These are phyloP conservation scores for Colletotrichum cordylinicola DNA, from an alignment of 2,329 filamentous ascomycete species.

Conservation along the genomic window DNA sequence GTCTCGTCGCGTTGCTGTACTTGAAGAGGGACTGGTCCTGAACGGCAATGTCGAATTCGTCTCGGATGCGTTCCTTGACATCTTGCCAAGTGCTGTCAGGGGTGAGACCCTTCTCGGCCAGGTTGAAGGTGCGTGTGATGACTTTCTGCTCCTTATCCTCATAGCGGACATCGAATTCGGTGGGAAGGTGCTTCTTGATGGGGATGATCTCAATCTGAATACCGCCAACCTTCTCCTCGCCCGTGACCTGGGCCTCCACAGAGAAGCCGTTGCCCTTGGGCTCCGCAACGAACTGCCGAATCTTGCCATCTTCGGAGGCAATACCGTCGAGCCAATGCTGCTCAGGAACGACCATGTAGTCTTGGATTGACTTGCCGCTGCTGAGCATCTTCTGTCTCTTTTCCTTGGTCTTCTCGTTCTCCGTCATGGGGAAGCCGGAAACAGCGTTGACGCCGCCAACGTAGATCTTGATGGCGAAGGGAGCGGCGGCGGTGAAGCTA, in stretches of 20 bases:
- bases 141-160: slow-evolving; percentile 4
- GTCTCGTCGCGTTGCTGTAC: not conserved
- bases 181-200: slow-evolving; percentile 10
- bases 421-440: slow-evolving; percentile 36
- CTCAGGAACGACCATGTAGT: slow-evolving; percentile 38
- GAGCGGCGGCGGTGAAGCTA: slow-evolving; percentile 26
- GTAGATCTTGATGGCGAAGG: slow-evolving; percentile 45
- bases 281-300: slow-evolving; percentile 55
- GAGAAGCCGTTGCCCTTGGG: slow-evolving; percentile 45
- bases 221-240: slow-evolving; percentile 42
- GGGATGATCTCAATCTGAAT: slow-evolving; percentile 48
- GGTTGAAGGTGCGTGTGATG: slow-evolving; percentile 17
- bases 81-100: slow-evolving; percentile 20
- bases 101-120: slow-evolving; percentile 6
- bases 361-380: slow-evolving; percentile 25
- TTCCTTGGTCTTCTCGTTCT: slow-evolving; percentile 24
- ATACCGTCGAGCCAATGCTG: slow-evolving; percentile 49
- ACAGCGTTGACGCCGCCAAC: slow-evolving; percentile 45
- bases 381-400: slow-evolving; percentile 17
- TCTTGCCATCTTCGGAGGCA: slow-evolving; percentile 35
- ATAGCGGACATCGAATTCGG: slow-evolving; percentile 19
- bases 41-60: slow-evolving; percentile 14
- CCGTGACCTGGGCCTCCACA: slow-evolving; percentile 51
- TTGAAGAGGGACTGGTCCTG: not conserved
- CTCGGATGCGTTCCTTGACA: slow-evolving; percentile 14